phyloP scores from a whole-genome alignment of 2,329 filamentous ascomycete genomes.

The Moelleriella libera region DNA sequence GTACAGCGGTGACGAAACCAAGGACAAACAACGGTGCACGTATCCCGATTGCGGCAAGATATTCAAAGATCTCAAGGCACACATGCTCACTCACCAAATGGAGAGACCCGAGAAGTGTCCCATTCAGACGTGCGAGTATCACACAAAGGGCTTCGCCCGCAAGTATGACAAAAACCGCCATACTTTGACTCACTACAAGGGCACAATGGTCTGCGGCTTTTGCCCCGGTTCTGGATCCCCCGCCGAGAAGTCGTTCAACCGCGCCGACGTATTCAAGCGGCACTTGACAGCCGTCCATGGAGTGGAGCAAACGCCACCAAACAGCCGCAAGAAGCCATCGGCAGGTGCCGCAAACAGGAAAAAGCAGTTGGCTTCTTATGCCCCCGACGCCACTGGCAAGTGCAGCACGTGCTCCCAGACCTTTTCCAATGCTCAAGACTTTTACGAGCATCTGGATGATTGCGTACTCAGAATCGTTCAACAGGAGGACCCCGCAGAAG shows the following conservation, averaged over 20 bases:
- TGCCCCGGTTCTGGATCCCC: conserved; percentile 80
- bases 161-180: conserved; percentile 97
- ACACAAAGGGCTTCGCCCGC: conserved; percentile 80
- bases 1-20: conserved; percentile 47
- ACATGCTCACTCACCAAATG: conserved; percentile 86
- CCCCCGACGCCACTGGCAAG: conserved; percentile 74
- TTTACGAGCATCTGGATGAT: conserved; percentile 90
- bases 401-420: conserved; percentile 88
- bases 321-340: conserved; percentile 62
- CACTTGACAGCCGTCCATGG: conserved; percentile 83
- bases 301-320: conserved; percentile 85
- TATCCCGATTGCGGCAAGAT: conserved; percentile 71
- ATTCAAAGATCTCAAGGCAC: conserved; percentile 86
- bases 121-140: conserved; percentile 82
- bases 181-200: conserved; percentile 90
- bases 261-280: conserved; percentile 90
- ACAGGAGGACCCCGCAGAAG: conserved; percentile 55
- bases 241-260: conserved; percentile 89
- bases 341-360: conserved; percentile 31
- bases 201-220: conserved; percentile 93
- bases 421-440: conserved; percentile 89
- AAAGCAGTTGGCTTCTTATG: conserved; percentile 52
- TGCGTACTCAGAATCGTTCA: conserved; percentile 59
- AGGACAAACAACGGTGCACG: conserved; percentile 62
- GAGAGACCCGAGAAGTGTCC: conserved; percentile 91